Conservation (phyloP, 2,329 filamentous ascomycete species). For the Alternaria panax region DNA sequence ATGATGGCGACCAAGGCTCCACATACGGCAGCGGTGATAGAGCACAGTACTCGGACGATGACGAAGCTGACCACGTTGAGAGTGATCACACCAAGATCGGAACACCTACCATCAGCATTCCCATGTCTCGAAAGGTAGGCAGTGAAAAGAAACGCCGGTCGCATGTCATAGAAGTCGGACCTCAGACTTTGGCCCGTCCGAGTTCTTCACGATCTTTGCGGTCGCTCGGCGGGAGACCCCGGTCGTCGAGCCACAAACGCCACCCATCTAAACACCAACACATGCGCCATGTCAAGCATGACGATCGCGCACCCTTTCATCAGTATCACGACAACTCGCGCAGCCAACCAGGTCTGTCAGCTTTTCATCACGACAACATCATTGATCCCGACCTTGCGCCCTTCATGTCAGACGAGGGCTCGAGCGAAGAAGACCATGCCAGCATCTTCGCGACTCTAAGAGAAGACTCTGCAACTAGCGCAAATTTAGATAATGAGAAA, state of each 20-base stretch:
- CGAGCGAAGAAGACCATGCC: slow-evolving; percentile 90
- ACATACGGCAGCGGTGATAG: slow-evolving; percentile 54
- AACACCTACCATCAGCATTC: slow-evolving; percentile 70
- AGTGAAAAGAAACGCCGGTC: slow-evolving; percentile 85
- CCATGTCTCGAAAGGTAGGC: slow-evolving; percentile 69
- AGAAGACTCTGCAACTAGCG: slow-evolving; percentile 65
- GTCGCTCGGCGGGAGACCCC: slow-evolving; percentile 73
- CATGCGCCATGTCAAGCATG: slow-evolving; percentile 77
- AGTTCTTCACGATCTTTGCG: slow-evolving; percentile 90
- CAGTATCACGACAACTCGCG: slow-evolving; percentile 73
- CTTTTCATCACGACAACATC: slow-evolving; percentile 98
- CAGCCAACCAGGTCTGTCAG: slow-evolving; percentile 74
- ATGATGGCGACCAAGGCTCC: slow-evolving; percentile 72
- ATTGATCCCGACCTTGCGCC: slow-evolving; percentile 95
- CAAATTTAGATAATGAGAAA: slow-evolving; percentile 75
- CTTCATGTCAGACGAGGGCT: slow-evolving; percentile 93
- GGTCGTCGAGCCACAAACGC: slow-evolving; percentile 80
- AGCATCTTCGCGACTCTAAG: slow-evolving; percentile 81
- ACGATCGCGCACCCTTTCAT: slow-evolving; percentile 88
- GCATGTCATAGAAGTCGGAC: slow-evolving; percentile 86
- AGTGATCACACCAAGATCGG: slow-evolving; percentile 54
- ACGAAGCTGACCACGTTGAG: slow-evolving; percentile 38
- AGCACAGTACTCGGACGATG: slow-evolving; percentile 29
- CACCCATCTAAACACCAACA: slow-evolving; percentile 89
- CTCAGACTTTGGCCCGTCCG: slow-evolving; percentile 79